Conservation (phyloP, 2,329 filamentous ascomycete genomes). For the Nemania bipapillata region DNA sequence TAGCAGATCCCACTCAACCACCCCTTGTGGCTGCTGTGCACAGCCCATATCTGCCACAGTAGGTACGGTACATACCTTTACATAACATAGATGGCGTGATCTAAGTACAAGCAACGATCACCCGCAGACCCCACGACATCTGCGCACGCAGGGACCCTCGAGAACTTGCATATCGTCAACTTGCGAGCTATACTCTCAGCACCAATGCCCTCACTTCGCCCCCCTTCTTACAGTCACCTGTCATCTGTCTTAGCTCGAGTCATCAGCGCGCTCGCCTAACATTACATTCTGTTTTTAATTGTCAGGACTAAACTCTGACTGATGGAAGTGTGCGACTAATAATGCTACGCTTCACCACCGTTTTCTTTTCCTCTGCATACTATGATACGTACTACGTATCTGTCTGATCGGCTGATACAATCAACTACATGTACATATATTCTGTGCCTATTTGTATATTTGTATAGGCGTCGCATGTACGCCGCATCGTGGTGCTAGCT, state of each 20-base stretch:
- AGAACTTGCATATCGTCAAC: conserved; percentile 18
- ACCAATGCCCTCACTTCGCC: conserved; percentile 28
- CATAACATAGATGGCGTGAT: conserved; percentile 23
- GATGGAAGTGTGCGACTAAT: neutral
- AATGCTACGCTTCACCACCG: neutral
- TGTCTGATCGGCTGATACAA: conserved; percentile 5
- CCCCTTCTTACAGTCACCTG: neutral
- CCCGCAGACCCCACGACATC: conserved; percentile 32
- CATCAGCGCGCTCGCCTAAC: conserved; percentile 5
- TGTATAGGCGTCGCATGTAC: conserved; percentile 2
- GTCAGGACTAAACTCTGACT: neutral
- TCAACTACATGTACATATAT: too few relatives aligned
- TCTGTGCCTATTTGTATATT: too few relatives aligned
- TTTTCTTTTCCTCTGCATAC: neutral
- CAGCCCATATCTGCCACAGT: conserved; percentile 26
- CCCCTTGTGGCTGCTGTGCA: conserved; percentile 20
- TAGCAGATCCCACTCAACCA: neutral
- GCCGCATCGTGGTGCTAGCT: conserved; percentile 17
- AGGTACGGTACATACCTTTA: too few relatives aligned
- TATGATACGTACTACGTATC: too few relatives aligned
- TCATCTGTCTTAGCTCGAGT: neutral
- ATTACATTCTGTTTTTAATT: neutral
- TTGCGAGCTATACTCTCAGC: conserved; percentile 26
- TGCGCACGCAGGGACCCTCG: conserved; percentile 17
- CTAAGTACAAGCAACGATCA: conserved; percentile 15